Conservation (phyloP, 352 stramenopile genomes). For the Pythium aphanidermatum region DNA sequence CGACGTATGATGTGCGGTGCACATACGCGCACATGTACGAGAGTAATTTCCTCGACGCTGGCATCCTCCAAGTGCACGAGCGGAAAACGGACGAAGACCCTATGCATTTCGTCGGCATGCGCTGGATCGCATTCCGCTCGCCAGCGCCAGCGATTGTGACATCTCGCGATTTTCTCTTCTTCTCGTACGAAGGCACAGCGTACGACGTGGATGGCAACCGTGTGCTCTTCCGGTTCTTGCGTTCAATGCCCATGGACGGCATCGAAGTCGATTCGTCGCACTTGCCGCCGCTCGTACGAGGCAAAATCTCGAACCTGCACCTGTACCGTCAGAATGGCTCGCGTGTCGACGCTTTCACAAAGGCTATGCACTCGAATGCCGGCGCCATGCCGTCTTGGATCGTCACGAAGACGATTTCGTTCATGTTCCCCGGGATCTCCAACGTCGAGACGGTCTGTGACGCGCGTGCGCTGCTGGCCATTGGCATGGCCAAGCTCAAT, state of each 20-base stretch:
- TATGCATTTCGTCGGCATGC: constrained; percentile 39
- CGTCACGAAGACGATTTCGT: constrained; percentile 31
- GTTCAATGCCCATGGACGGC: constrained; percentile 31
- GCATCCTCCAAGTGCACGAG: constrained; percentile 26
- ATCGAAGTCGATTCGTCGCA: constrained; percentile 9
- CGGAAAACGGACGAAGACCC: constrained; percentile 24
- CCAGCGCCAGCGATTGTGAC: constrained; percentile 23
- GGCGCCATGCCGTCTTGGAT: constrained; percentile 24
- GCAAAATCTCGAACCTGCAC: constrained; percentile 30
- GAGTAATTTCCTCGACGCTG: constrained; percentile 33
- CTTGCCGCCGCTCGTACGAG: constrained; percentile 22
- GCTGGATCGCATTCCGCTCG: constrained; percentile 32
- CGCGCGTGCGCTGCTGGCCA: constrained; percentile 17
- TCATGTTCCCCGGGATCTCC: constrained; percentile 22
- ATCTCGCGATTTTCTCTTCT: constrained; percentile 33
- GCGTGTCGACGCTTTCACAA: constrained; percentile 21
- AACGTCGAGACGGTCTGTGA: constrained; percentile 27
- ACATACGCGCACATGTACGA: constrained; percentile 31
- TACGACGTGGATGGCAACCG: constrained; percentile 25
- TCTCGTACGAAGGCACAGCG: constrained; percentile 29
- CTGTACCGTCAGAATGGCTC: constrained; percentile 27
- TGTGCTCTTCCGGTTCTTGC: constrained; percentile 21
- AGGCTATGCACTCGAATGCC: constrained; percentile 26
- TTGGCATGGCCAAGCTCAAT: constrained; percentile 19
- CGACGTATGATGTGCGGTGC: constrained; percentile 28